phyloP scores from a whole-genome alignment of 1,284 basidiomycete species.

The Limonomyces culmigenus region DNA sequence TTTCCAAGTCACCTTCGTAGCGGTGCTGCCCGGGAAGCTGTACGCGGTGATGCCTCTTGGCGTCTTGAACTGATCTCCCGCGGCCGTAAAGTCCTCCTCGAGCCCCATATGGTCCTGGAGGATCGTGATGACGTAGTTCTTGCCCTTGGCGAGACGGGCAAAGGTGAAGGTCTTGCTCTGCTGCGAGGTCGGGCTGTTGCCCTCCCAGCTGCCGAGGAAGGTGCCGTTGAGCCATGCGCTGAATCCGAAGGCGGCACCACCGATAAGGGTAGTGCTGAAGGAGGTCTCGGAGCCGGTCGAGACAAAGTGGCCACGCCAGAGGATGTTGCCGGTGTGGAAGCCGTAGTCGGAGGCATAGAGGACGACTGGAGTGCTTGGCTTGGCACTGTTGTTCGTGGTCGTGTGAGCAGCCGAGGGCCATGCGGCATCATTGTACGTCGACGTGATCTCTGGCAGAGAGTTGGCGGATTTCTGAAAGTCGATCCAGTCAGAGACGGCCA shows the following conservation, averaged over 20 bases:
- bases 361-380: constrained; percentile 20
- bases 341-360: constrained; percentile 36
- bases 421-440: constrained; percentile 19
- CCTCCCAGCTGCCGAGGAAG: constrained; percentile 30
- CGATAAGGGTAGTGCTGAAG: constrained; percentile 22
- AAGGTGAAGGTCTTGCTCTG: constrained; percentile 14
- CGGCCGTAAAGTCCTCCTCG: constrained; percentile 24
- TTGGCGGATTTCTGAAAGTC: constrained; percentile 10
- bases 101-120: constrained; percentile 38
- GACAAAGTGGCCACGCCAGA: constrained; percentile 34
- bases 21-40: constrained; percentile 20
- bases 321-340: constrained; percentile 35
- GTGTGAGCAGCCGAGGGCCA: constrained; percentile 28
- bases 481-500: too few species aligned
- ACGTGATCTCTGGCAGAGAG: constrained; percentile 22
- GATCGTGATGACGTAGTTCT: constrained; percentile 28
- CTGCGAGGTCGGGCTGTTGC: constrained; percentile 15
- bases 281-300: constrained; percentile 23
- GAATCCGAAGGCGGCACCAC: constrained; percentile 29
- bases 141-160: constrained; percentile 12
- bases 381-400: constrained; percentile 20
- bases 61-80: constrained; percentile 23
- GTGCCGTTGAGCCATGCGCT: constrained; percentile 30
- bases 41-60: constrained; percentile 28
- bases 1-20: constrained; percentile 24